Evolutionary conservation across 805 yeast genomes (phyloP), one percentile per base, ranked within the genome.

Genomic region (Saccharomycopsis amapae): DNA sequence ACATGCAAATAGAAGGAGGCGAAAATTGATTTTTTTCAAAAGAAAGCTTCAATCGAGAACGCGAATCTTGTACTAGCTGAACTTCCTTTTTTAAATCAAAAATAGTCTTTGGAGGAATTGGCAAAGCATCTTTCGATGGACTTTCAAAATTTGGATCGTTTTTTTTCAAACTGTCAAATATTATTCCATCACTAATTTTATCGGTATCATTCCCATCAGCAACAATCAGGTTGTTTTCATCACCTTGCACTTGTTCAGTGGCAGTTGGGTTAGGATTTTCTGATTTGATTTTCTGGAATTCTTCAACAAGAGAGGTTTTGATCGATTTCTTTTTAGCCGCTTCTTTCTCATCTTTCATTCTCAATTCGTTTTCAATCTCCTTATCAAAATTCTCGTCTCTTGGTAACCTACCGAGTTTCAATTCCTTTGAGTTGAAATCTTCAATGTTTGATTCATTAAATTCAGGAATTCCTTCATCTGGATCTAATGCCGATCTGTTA

Each of bases 1-100:
- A 93, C 95, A 90, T 86, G 64, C 97, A 93, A 30, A 90, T 95
- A 46, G 95, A 84, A 19, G 98, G 98, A 22, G 90, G 76, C 19
- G 87, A 70, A 3, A 94, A 83, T 64, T 85, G 96, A 22, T 38
- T 38, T 20, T 46, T 38, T 28, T 50, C 51, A 33, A 50, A 44
- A 5, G 51, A 47, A 9, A 49, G 34, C 53, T 70, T 74, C 49
- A 90, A 78, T 52, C 81, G 77, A 28, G 85, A 76, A 49, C 96
- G 72, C 6, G 90, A 78, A 62, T 90, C 97, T 56, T 79, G 85
- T 25, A 93, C 85, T 48, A 79, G 75, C 51, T 78, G 70, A 18
- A 90, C 80, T 59, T 85, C 90, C 48, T 85, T 67, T 59, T 83
- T 85, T 42, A 93, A 72, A 61, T 93, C 97, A 35, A 75, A 68